These are phyloP conservation scores for Hemileccinum impolitum DNA, from an alignment of 768 basidiomycete genomes.

Conservation along the genomic window DNA sequence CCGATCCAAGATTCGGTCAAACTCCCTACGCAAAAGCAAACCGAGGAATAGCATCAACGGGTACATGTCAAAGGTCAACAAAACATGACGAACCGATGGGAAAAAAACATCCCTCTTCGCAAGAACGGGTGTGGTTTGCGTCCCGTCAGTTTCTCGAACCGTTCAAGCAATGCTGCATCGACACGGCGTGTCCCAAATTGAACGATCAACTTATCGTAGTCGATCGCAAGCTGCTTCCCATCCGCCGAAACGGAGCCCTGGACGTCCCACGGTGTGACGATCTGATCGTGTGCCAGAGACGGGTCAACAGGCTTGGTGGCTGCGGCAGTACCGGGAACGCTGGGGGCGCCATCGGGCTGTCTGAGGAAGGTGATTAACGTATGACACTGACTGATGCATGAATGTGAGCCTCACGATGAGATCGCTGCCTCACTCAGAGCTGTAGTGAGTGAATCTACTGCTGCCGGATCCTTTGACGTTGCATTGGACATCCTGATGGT, in stretches of 20 bases:
- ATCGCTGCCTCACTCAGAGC: constrained; percentile 26
- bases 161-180: constrained; percentile 69
- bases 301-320: constrained; percentile 31
- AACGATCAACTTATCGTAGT: constrained; percentile 92
- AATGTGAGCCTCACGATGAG: constrained; percentile 27
- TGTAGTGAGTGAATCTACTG: constrained; percentile 27
- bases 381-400: background rate
- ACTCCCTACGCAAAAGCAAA: constrained; percentile 54
- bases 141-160: constrained; percentile 92
- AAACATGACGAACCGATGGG: constrained; percentile 77
- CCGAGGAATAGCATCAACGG: background rate
- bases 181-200: constrained; percentile 91
- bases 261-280: constrained; percentile 98
- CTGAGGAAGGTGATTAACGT: constrained; percentile 7
- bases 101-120: constrained; percentile 94
- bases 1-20: constrained; percentile 89
- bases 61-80: background rate
- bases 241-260: constrained; percentile 85
- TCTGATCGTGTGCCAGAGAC: constrained; percentile 51
- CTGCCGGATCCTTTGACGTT: constrained; percentile 22
- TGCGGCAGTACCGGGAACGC: constrained; percentile 25
- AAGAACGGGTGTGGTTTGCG: constrained; percentile 83
- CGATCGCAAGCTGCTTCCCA: constrained; percentile 89
- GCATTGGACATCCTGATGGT: constrained; percentile 17
- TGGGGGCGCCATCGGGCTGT: constrained; percentile 7